phyloP scores from a whole-genome alignment of 179 eudicot genomes.

The Beta lomatogona region DNA sequence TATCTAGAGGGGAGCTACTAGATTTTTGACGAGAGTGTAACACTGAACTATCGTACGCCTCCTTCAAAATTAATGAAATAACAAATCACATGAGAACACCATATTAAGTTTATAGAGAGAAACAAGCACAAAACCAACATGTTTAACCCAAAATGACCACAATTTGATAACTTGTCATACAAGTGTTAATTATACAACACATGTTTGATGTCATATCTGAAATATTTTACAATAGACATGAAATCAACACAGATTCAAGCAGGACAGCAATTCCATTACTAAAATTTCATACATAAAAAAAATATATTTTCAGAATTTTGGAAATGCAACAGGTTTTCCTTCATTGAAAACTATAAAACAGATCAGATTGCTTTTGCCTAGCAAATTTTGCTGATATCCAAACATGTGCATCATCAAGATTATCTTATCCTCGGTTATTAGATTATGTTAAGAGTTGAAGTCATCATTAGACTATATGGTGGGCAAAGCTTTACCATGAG shows the following conservation, averaged over 20 bases:
- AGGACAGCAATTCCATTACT: not conserved
- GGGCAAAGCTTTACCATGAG: conserved; percentile 44
- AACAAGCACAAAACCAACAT: not conserved
- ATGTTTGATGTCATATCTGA: not conserved
- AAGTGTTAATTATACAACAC: not conserved
- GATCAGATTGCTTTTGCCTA: not conserved
- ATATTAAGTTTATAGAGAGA: not conserved
- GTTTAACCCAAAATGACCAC: not conserved
- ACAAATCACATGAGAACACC: not conserved
- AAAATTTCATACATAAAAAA: not conserved
- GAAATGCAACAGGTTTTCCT: not conserved
- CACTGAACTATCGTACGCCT: not conserved
- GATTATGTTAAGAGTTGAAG: not conserved
- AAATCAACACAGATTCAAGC: not conserved
- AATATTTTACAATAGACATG: not conserved
- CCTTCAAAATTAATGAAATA: too few species aligned
- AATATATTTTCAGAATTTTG: too few species aligned
- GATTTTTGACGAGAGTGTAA: not conserved
- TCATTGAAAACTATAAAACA: not conserved
- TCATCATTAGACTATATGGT: not conserved
- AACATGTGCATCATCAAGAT: not conserved
- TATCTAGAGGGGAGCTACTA: not conserved
- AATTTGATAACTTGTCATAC: not conserved
- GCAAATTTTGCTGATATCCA: not conserved
- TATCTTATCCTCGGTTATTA: not conserved